Conservation (phyloP, 1,139 yeast species). For the Geotrichum bryndzae region DNA sequence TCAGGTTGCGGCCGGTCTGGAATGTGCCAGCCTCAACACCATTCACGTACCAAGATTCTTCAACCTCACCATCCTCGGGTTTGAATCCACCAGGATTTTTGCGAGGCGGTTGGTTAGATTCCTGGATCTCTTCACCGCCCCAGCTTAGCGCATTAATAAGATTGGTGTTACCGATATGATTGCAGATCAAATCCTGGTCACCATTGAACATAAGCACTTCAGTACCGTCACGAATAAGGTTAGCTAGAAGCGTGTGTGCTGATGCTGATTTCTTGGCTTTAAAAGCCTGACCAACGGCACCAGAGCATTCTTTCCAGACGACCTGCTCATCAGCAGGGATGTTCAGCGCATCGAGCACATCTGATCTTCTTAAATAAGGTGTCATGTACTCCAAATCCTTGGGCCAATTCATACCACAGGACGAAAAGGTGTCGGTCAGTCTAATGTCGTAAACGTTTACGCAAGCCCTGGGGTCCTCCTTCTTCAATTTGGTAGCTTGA, state of each 20-base stretch:
- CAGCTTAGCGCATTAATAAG: constrained; percentile 58
- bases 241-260: constrained; percentile 60
- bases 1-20: constrained; percentile 57
- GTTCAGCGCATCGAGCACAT: constrained; percentile 53
- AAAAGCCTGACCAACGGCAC: constrained; percentile 49
- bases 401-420: constrained; percentile 97
- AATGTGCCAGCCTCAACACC: constrained; percentile 31
- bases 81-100: constrained; percentile 28
- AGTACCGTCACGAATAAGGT: constrained; percentile 47
- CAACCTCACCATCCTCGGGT: constrained; percentile 20
- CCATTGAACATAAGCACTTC: constrained; percentile 79
- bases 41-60: constrained; percentile 28
- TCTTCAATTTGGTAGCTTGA: constrained; percentile 20
- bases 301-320: constrained; percentile 74
- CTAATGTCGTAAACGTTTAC: constrained; percentile 78
- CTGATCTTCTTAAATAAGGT: constrained; percentile 51
- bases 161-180: constrained; percentile 66
- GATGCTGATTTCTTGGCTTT: constrained; percentile 52
- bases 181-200: constrained; percentile 83
- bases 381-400: constrained; percentile 54
- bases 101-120: constrained; percentile 39
- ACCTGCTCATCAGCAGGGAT: constrained; percentile 30
- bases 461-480: constrained; percentile 42
- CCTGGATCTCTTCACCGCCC: constrained; percentile 62
- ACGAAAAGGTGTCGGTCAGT: constrained; percentile 64